phyloP scores from a whole-genome alignment of 306 rosid genomes.

The Casuarina equisetifolia region DNA sequence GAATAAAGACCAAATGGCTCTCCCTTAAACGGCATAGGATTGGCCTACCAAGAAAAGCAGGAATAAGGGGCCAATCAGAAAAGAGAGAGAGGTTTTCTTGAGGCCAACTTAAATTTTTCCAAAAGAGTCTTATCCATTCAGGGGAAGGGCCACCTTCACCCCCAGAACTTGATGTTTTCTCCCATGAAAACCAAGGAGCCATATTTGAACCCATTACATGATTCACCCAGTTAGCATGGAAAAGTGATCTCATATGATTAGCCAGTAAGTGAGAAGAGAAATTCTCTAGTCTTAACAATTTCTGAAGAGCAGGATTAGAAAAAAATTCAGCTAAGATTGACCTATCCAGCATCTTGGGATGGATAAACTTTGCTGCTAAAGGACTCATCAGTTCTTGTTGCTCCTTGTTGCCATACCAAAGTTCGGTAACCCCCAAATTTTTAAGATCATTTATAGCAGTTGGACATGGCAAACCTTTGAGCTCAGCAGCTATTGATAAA shows the following conservation, averaged over 20 bases:
- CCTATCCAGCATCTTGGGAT: slow-evolving; percentile 70
- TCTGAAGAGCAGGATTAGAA: slow-evolving; percentile 49
- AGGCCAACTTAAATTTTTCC: slow-evolving; percentile 64
- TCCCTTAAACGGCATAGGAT: slow-evolving; percentile 87
- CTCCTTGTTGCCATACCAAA: slow-evolving; percentile 87
- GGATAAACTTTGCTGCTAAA: slow-evolving; percentile 78
- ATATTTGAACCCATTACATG: slow-evolving; percentile 77
- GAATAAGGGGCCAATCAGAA: slow-evolving; percentile 94
- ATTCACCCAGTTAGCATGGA: slow-evolving; percentile 81
- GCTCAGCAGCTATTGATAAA: slow-evolving; percentile 64
- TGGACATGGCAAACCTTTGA: slow-evolving; percentile 91
- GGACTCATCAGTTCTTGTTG: slow-evolving; percentile 80
- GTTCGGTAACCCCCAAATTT: slow-evolving; percentile 73
- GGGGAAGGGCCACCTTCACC: slow-evolving; percentile 85
- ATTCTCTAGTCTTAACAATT: slow-evolving; percentile 60
- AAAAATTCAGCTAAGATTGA: slow-evolving; percentile 64
- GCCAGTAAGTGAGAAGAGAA: slow-evolving; percentile 77
- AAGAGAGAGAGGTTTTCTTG: slow-evolving; percentile 65
- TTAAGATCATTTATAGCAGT: slow-evolving; percentile 67
- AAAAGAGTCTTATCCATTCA: slow-evolving; percentile 86
- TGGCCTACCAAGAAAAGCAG: slow-evolving; percentile 95
- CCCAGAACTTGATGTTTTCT: slow-evolving; percentile 59
- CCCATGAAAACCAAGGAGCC: slow-evolving; percentile 99
- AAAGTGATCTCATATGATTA: slow-evolving; percentile 70
- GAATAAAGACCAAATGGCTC: slow-evolving; percentile 75